Conservation (phyloP, 2,329 filamentous ascomycete species). For the Ophiostoma piceae region DNA sequence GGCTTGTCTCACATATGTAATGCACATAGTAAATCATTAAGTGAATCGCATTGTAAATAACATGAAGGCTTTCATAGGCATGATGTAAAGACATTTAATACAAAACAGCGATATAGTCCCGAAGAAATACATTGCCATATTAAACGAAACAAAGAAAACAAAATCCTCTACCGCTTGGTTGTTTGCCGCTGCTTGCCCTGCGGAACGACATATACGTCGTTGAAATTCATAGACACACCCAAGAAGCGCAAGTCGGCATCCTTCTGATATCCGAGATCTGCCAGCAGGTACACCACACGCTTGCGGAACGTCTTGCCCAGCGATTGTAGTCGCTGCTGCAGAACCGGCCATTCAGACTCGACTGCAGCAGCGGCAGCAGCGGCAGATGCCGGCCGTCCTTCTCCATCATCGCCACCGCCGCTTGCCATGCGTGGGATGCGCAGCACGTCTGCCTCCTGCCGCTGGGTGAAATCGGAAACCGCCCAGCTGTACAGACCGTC, state of each 20-base stretch:
- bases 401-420: constrained; percentile 48
- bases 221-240: constrained; percentile 98
- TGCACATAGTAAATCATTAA: neutral
- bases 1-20: neutral
- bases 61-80: neutral
- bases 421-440: constrained; percentile 42
- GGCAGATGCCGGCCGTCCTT: constrained; percentile 50
- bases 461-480: constrained; percentile 84
- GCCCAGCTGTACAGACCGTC: constrained; percentile 93
- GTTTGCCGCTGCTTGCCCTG: constrained; percentile 25
- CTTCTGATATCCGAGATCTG: constrained; percentile 86
- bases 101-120: neutral
- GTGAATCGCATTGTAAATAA: neutral
- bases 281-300: constrained; percentile 73
- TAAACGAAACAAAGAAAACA: neutral
- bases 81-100: neutral
- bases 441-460: constrained; percentile 73
- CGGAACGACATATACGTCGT: constrained; percentile 73
- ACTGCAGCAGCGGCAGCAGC: constrained; percentile 57
- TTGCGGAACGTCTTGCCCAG: constrained; percentile 71
- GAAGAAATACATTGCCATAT: neutral
- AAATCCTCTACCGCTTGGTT: constrained; percentile 18
- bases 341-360: constrained; percentile 60
- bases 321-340: constrained; percentile 67
- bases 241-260: constrained; percentile 95